Percentiles rank a stretch among this genome's conserved stretches.
Evolutionary conservation across 768 basidiomycete genomes (phyloP).

Genomic region (Austroboletus festivus): DNA sequence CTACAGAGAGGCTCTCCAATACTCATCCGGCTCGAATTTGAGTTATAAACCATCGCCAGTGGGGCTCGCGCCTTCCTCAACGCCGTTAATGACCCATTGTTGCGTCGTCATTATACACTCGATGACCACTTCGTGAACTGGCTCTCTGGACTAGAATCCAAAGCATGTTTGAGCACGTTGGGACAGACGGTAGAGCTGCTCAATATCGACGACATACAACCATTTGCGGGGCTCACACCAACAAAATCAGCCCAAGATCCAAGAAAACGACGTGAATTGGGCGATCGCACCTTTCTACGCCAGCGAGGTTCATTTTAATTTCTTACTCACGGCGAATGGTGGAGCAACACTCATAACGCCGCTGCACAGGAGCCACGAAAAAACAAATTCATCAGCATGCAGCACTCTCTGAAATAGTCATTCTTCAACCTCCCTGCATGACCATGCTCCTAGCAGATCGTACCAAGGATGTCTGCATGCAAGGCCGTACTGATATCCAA

Average conservation of each 20-base stretch:
- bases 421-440: too few species aligned
- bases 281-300: slow-evolving; percentile 1
- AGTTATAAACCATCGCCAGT: slow-evolving; percentile 5
- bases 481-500: too few species aligned
- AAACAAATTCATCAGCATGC: too few species aligned
- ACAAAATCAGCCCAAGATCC: background rate
- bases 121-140: slow-evolving; percentile 5
- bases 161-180: slow-evolving; percentile 3
- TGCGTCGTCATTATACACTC: background rate
- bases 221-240: background rate
- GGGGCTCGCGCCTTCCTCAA: slow-evolving; percentile 5
- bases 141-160: slow-evolving; percentile 3
- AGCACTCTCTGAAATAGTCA: too few species aligned
- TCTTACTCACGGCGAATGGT: slow-evolving; percentile 13
- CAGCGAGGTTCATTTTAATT: slow-evolving; percentile 5
- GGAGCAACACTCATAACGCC: background rate
- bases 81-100: background rate
- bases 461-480: too few species aligned
- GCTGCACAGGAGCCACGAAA: slow-evolving; percentile 1
- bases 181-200: background rate
- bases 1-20: background rate
- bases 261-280: background rate
- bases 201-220: background rate
- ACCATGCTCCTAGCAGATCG: too few species aligned
- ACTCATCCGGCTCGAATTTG: slow-evolving; percentile 5